These are phyloP conservation scores for Solanum medicagineum DNA, from an alignment of 257 asterid genomes.

Conservation along the genomic window DNA sequence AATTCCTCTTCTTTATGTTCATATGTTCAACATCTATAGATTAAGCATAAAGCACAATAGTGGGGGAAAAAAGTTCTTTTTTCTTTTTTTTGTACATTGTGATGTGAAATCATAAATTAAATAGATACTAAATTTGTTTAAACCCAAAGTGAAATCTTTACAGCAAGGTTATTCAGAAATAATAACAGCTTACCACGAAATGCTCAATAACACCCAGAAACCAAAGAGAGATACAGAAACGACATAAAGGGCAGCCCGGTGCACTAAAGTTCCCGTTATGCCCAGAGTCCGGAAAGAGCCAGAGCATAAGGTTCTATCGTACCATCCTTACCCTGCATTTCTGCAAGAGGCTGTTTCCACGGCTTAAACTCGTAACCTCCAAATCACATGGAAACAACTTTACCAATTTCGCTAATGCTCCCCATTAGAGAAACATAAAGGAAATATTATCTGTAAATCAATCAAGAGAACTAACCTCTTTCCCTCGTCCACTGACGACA, in stretches of 20 bases:
- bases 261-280: no score
- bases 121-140: background rate
- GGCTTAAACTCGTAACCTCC: no score
- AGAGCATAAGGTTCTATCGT: no score
- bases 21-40: background rate
- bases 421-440: background rate
- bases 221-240: background rate
- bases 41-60: background rate
- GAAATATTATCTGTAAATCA: background rate
- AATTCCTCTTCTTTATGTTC: background rate
- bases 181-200: background rate
- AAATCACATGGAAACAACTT: no score
- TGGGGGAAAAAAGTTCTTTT: background rate
- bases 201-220: background rate
- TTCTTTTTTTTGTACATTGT: background rate
- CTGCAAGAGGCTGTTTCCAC: no score
- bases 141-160: background rate
- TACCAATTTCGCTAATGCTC: no score
- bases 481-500: slow-evolving; percentile 43
- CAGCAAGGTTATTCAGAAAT: background rate
- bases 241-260: background rate
- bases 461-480: slow-evolving; percentile 37
- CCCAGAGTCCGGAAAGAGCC: no score
- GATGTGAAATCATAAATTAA: background rate
- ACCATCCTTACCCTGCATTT: no score